Evolutionary conservation across 1,284 basidiomycete species (phyloP), one percentile per base, ranked within the genome.

Genomic region (Cystobasidiaceae sp.): DNA sequence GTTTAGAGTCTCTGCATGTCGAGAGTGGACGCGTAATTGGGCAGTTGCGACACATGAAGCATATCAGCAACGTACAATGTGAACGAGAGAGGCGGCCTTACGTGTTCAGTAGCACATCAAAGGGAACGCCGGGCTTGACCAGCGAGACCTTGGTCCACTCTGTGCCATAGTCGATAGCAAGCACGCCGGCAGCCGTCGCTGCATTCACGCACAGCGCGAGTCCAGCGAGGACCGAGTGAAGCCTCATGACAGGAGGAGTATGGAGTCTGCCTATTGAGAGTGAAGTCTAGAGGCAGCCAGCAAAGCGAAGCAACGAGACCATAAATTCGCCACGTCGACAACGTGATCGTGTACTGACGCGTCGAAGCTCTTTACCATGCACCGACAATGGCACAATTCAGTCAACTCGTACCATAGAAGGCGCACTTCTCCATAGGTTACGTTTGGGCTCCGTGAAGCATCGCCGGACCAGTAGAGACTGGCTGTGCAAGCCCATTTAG

Each of bases 71-170:
- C 15, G 9, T 9, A 21, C 13, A 23, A n/a, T n/a, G n/a, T n/a
- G n/a, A n/a, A n/a, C n/a, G n/a, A n/a, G n/a, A n/a, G n/a, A n/a
- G n/a, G 27, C 5, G 17, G 3, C 51, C 61, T 25, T 39, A 64
- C 61, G 61, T 64, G 79, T 96, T 93, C 54, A 98, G 81, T 34
- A 99, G 82, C 32, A 99, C 90, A 78, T 99, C 94, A 74, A 98
- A 96, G 0, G 94, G 93, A 55, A 90, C 81, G 43, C 93, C 94
- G 0, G 94, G 94, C 75, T 94, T 94, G 83, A 98, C 89, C 68
- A 98, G 81, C 8, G 93, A 93, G 28, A 92, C 89, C 78, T 97
- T 98, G 74, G 92, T 94, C 82, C 86, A 92, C 79, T 97, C 93
- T 43, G 89, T 84, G 75, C 93, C 93, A 83, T 93, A 94, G 84